phyloP scores from a whole-genome alignment of 164 flowering plant species.

The Taxillus chinensis region DNA sequence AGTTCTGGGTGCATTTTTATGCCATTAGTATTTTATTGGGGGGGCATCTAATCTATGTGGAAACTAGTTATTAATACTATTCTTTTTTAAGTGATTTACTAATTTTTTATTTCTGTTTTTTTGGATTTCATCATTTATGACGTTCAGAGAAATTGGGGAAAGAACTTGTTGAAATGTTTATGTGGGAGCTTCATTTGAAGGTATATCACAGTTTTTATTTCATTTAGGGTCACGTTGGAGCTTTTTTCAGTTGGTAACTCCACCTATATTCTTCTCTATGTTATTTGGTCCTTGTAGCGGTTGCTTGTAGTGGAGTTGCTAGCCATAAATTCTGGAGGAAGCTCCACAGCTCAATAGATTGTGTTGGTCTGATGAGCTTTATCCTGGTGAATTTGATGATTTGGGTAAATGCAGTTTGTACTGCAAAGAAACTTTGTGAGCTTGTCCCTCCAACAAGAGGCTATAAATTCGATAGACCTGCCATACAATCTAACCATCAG shows the following conservation, averaged over 20 bases:
- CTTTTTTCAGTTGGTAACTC: background rate
- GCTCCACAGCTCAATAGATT: slow-evolving; percentile 12
- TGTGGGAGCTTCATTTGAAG: slow-evolving; percentile 55
- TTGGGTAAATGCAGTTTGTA: slow-evolving; percentile 31
- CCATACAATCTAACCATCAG: slow-evolving; percentile 12
- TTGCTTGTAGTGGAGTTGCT: slow-evolving; percentile 51
- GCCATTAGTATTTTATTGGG: too few relatives aligned
- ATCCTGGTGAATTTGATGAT: slow-evolving; percentile 63
- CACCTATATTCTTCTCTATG: background rate
- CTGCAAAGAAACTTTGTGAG: slow-evolving; percentile 25
- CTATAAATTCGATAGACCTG: slow-evolving; percentile 11
- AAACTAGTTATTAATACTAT: too few relatives aligned
- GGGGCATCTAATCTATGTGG: too few relatives aligned
- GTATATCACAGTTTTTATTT: slow-evolving; percentile 15
- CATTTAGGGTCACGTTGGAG: background rate
- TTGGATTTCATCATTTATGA: background rate
- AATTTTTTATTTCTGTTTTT: too few relatives aligned
- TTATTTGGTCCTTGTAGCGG: slow-evolving; percentile 30
- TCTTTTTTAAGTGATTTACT: too few relatives aligned
- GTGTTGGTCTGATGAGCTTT: slow-evolving; percentile 61
- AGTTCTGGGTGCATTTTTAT: too few relatives aligned
- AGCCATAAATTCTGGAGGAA: slow-evolving; percentile 29
- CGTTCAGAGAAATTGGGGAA: slow-evolving; percentile 50
- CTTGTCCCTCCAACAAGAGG: slow-evolving; percentile 34
- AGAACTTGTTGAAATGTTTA: slow-evolving; percentile 67